phyloP scores from a whole-genome alignment of 768 basidiomycete species.

The Rhodotorula toruloides region DNA sequence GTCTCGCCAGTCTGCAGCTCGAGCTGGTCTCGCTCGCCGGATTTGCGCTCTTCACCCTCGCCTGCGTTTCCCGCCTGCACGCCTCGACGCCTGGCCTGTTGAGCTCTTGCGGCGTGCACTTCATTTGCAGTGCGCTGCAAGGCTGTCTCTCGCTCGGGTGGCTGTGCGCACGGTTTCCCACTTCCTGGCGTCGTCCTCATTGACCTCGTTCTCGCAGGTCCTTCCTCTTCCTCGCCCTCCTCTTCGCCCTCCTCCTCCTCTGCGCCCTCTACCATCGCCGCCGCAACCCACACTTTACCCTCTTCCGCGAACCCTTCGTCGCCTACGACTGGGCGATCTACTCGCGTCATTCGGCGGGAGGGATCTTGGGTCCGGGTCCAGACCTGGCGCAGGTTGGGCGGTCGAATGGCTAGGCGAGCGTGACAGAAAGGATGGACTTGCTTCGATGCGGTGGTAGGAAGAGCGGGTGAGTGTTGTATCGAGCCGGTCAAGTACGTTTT shows the following conservation, averaged over 20 bases:
- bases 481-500: too few relatives aligned
- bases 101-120: constrained; percentile 1
- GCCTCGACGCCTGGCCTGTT: constrained; percentile 15
- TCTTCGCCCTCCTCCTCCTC: constrained; percentile 10
- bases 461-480: too few relatives aligned
- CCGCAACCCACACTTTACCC: not conserved
- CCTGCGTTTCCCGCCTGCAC: constrained; percentile 6
- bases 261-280: constrained; percentile 10
- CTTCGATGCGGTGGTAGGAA: too few relatives aligned
- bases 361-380: too few relatives aligned
- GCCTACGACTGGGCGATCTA: constrained; percentile 13
- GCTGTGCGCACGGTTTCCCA: constrained; percentile 1
- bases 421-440: too few relatives aligned
- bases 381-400: not conserved
- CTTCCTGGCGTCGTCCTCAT: not conserved
- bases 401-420: not conserved
- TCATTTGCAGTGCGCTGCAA: constrained; percentile 17
- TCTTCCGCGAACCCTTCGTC: constrained; percentile 7
- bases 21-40: constrained; percentile 4
- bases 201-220: not conserved
- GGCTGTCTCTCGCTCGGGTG: constrained; percentile 8
- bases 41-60: constrained; percentile 11
- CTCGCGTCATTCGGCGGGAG: too few relatives aligned
- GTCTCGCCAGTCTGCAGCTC: not conserved
- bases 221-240: constrained; percentile 18